These are phyloP conservation scores for Aspergillus saccharolyticus DNA, from an alignment of 495 filamentous ascomycete species.

Conservation along the genomic window DNA sequence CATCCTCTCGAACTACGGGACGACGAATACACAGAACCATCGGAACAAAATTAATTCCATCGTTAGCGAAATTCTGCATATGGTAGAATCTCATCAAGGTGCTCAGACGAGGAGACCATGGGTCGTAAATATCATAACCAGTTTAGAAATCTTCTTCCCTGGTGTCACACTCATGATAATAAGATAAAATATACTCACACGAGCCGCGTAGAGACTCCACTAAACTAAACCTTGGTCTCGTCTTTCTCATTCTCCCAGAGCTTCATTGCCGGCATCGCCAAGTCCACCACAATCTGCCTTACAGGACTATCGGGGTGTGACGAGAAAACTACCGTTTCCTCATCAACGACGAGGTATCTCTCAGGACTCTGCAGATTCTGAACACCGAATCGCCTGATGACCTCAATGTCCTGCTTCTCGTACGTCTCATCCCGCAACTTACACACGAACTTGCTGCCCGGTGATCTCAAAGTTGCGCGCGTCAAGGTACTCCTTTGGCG, in stretches of 20 bases:
- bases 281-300: constrained; percentile 4
- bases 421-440: constrained; percentile 4
- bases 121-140: not conserved
- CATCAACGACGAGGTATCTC: constrained; percentile 6
- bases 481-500: not conserved
- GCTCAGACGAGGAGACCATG: not conserved
- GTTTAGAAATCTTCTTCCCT: not conserved
- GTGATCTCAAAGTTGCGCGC: not conserved
- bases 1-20: not conserved
- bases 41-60: not conserved
- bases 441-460: not conserved
- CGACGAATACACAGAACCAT: not conserved
- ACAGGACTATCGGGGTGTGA: constrained; percentile 7
- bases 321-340: constrained; percentile 3
- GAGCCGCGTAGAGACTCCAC: too few species aligned
- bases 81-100: not conserved
- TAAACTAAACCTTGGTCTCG: not conserved
- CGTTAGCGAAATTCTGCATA: not conserved
- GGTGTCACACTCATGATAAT: not conserved
- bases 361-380: constrained; percentile 1
- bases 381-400: not conserved
- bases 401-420: not conserved
- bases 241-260: constrained; percentile 5
- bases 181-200: not conserved
- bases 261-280: constrained; percentile 2